These are phyloP conservation scores for Schoenoplectus tabernaemontani DNA, from an alignment of 202 grass and related monocot genomes.

Conservation along the genomic window DNA sequence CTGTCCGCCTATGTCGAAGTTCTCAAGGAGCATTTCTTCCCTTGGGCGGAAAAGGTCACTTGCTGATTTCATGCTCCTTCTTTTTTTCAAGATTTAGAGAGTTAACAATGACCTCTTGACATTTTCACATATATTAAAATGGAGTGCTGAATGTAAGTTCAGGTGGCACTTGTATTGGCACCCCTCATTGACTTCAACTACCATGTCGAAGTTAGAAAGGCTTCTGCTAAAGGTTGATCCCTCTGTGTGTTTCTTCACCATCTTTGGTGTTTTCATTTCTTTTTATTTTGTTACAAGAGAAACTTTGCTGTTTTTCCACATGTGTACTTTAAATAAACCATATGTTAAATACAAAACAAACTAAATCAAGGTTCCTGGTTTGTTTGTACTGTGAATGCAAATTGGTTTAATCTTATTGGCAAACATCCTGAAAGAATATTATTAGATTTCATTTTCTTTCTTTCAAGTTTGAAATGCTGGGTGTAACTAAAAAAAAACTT, in stretches of 20 bases:
- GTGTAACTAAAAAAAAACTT: background rate
- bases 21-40: slow-evolving; percentile 84
- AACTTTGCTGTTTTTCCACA: background rate
- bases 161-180: slow-evolving; percentile 77
- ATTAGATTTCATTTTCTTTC: background rate
- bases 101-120: background rate
- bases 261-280: background rate
- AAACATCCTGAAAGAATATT: background rate
- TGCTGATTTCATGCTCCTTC: background rate
- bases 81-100: background rate
- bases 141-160: slow-evolving; percentile 27
- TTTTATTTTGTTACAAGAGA: background rate
- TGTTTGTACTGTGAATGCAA: background rate
- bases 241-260: background rate
- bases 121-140: background rate
- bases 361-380: background rate
- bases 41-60: slow-evolving; percentile 85
- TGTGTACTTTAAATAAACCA: background rate
- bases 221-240: slow-evolving; percentile 60
- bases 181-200: slow-evolving; percentile 89
- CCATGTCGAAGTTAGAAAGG: slow-evolving; percentile 81
- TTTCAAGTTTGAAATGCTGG: background rate
- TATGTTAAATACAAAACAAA: background rate
- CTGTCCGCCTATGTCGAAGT: slow-evolving; percentile 65
- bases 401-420: background rate